These are phyloP conservation scores for Lentinula sp. DNA, from an alignment of 768 basidiomycete species.

Conservation along the genomic window DNA sequence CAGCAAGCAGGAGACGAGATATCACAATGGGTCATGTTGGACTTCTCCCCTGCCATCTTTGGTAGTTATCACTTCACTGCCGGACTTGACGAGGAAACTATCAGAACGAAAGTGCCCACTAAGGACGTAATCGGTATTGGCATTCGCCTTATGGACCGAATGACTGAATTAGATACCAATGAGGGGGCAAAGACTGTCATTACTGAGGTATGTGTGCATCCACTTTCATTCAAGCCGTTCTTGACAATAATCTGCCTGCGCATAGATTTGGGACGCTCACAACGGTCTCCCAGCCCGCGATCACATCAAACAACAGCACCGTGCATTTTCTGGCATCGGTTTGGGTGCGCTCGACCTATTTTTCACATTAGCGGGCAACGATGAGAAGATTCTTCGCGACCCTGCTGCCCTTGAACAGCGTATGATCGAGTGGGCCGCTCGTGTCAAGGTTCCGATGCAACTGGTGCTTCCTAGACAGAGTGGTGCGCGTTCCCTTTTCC, in stretches of 20 bases:
- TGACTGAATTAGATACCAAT: slow-evolving; percentile 1
- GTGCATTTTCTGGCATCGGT: neutral
- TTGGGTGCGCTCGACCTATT: neutral
- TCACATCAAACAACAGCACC: neutral
- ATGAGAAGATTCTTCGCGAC: neutral
- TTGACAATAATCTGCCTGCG: neutral
- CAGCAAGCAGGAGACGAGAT: slow-evolving; percentile 1
- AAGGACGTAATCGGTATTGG: neutral
- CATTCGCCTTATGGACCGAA: neutral
- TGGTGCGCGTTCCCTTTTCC: neutral
- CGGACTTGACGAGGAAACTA: neutral
- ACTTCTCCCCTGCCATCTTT: slow-evolving; percentile 6
- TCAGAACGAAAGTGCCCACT: neutral
- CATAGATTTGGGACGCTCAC: slow-evolving; percentile 3
- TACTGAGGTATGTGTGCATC: neutral
- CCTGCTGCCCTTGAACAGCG: slow-evolving; percentile 1
- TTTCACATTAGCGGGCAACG: neutral
- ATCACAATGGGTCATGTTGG: slow-evolving; percentile 5
- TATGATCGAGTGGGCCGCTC: neutral
- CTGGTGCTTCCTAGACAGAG: neutral
- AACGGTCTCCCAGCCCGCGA: neutral
- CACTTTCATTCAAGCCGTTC: neutral
- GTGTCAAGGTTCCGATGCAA: neutral
- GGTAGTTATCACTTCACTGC: neutral
- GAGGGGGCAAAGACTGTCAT: neutral